Conservation (phyloP, 2,329 filamentous ascomycete species). For the Sclerotinia subarctica region DNA sequence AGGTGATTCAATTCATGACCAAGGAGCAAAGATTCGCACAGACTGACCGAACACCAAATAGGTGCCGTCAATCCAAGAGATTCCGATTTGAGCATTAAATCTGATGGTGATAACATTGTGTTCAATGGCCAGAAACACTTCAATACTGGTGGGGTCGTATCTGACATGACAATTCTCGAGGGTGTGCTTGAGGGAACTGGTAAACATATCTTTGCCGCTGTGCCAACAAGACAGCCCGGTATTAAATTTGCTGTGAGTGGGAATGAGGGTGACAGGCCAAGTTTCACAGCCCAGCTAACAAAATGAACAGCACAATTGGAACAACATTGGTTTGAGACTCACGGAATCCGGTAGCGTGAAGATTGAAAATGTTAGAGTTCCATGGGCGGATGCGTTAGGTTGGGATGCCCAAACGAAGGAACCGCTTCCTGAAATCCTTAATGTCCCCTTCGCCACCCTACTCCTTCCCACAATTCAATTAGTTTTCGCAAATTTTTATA, state of each 20-base stretch:
- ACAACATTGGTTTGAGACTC: constrained; percentile 60
- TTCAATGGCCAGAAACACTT: constrained; percentile 64
- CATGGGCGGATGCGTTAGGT: constrained; percentile 61
- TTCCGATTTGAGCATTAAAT: constrained; percentile 55
- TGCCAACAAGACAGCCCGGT: constrained; percentile 54
- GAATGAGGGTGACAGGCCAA: background rate
- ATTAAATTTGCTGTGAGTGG: constrained; percentile 47
- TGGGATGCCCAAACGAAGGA: constrained; percentile 53
- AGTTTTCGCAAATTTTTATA: constrained; percentile 64
- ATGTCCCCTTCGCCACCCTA: constrained; percentile 54
- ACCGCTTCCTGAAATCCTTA: constrained; percentile 49
- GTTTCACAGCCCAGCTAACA: background rate
- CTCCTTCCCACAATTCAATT: constrained; percentile 62
- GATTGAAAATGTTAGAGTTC: constrained; percentile 54
- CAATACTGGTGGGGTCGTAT: constrained; percentile 65
- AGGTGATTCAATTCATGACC: constrained; percentile 38
- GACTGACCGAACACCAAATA: constrained; percentile 14
- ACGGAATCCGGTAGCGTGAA: constrained; percentile 62
- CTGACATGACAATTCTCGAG: constrained; percentile 63
- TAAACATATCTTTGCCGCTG: constrained; percentile 61
- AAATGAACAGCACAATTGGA: constrained; percentile 52
- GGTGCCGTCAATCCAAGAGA: constrained; percentile 64
- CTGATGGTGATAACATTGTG: constrained; percentile 52
- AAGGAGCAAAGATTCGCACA: background rate
- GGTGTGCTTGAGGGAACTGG: constrained; percentile 56